Evolutionary conservation across 83 land plant species (phyloP), one percentile per base, ranked within the genome.

Genomic region (Larix sibirica): DNA sequence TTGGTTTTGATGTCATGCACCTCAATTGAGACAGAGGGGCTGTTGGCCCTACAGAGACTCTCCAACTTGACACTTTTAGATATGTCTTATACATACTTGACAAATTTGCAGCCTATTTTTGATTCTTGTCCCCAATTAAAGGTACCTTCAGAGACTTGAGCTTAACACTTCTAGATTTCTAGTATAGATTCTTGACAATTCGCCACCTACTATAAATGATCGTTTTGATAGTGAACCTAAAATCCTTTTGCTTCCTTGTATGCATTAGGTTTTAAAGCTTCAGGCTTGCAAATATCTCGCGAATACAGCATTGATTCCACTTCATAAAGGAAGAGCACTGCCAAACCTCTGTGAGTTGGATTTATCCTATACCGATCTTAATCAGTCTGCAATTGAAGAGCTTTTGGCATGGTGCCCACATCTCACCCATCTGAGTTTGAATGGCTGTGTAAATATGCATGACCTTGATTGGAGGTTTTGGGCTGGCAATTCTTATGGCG

Each of bases 191-290:
- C 79, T 84, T 97, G 79, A 88, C 84, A 18, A 87, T 91, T 70
- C 87, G 96, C 89, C 90, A 74, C 99, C 98, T 62, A 93, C 2
- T 17, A 13, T 67, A 12, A 67, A 67, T 9, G 12, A n/a, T n/a
- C 23, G 28, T 79, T 50, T 56, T 8, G 33, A 10, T 26, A 20
- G 40, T 59, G 50, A 17, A 31, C 28, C 47, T 64, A 17, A 38
- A 2, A 10, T 28, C n/a, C 33, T 79, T 36, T 26, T 62, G 26
- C 23, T 44, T 21, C 77, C 40, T 74, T 73, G 24, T 6, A 70
- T 44, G 24, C 3, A 26, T 74, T 79, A 89, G 90, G 90, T 89
- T 36, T 79, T 89, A 79, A 83, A 84, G 79, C 71, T 87, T 18
- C 89, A 86, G 16, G 91, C 89, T n/a, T 89, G 89, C 83, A 89